phyloP scores from a whole-genome alignment of 2,329 filamentous ascomycete genomes.

The Fusarium sp. region DNA sequence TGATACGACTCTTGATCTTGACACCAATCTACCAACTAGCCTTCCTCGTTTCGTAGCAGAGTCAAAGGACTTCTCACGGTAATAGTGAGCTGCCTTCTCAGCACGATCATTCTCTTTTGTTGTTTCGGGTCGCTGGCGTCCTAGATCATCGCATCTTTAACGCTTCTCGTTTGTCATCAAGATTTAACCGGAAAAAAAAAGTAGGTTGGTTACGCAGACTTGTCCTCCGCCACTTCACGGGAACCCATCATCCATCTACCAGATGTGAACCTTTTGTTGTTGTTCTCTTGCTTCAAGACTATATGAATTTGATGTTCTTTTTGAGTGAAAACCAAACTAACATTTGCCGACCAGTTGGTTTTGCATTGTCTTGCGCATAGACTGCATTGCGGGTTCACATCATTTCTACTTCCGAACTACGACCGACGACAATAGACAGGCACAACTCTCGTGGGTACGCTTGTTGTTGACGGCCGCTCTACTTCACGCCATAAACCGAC shows the following conservation, averaged over 20 bases:
- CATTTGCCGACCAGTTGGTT: slow-evolving; percentile 19
- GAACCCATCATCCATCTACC: neutral
- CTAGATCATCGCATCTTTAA: slow-evolving; percentile 52
- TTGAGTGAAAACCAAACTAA: slow-evolving; percentile 16
- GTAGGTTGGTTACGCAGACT: slow-evolving; percentile 33
- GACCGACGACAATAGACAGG: slow-evolving; percentile 29
- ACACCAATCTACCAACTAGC: slow-evolving; percentile 31
- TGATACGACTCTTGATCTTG: slow-evolving; percentile 46
- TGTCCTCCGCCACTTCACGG: slow-evolving; percentile 6
- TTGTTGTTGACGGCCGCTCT: slow-evolving; percentile 33
- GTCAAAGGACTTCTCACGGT: slow-evolving; percentile 53
- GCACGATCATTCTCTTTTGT: slow-evolving; percentile 54
- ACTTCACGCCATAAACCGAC: slow-evolving; percentile 12
- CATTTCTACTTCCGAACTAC: slow-evolving; percentile 5
- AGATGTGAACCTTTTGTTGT: neutral
- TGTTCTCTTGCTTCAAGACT: neutral
- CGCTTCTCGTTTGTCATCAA: slow-evolving; percentile 45
- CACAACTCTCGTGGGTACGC: slow-evolving; percentile 20
- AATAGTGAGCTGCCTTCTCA: slow-evolving; percentile 55
- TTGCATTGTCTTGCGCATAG: slow-evolving; percentile 21
- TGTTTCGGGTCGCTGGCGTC: slow-evolving; percentile 65
- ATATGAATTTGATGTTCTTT: neutral
- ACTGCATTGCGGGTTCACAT: slow-evolving; percentile 20
- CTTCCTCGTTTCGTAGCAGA: slow-evolving; percentile 36
- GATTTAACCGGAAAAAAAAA: slow-evolving; percentile 38